A percentile compares a stretch with the other conserved stretches of the same genome.
phyloP scores from a whole-genome alignment of 108 stramenopile genomes.

The Schizochytrium sp. region DNA sequence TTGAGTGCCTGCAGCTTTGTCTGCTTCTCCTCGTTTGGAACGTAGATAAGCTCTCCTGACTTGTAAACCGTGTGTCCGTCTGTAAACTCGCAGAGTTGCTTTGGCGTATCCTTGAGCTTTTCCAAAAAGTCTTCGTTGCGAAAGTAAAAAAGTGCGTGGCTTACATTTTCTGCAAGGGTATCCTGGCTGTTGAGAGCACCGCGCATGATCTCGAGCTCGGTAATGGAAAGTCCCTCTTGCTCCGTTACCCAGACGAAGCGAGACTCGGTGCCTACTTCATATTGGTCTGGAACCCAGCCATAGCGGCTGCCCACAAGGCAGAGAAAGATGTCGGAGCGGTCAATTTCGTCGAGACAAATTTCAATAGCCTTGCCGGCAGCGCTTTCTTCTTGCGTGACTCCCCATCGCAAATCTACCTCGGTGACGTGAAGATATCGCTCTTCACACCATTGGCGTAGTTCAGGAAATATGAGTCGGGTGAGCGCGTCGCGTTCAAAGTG shows the following conservation, averaged over 20 bases:
- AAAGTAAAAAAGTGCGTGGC: not conserved
- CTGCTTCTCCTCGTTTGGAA: slow-evolving; percentile 1
- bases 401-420: slow-evolving; percentile 2
- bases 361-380: not conserved
- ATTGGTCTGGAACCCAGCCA: not conserved
- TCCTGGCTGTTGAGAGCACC: not conserved
- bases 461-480: slow-evolving; percentile 19
- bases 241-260: not conserved
- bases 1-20: not conserved
- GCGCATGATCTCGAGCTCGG: not conserved
- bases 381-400: not conserved
- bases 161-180: not conserved
- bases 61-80: not conserved
- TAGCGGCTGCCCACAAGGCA: not conserved
- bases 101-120: not conserved
- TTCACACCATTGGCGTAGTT: not conserved
- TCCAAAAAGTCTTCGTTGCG: not conserved
- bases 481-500: slow-evolving; percentile 28
- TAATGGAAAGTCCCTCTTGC: not conserved
- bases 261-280: not conserved
- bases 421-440: not conserved
- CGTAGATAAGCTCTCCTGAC: not conserved
- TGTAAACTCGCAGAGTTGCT: not conserved
- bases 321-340: not conserved
- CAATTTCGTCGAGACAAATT: not conserved